These are phyloP conservation scores for Dictyophora rubrovolvata DNA, from an alignment of 768 basidiomycete genomes.

Conservation along the genomic window DNA sequence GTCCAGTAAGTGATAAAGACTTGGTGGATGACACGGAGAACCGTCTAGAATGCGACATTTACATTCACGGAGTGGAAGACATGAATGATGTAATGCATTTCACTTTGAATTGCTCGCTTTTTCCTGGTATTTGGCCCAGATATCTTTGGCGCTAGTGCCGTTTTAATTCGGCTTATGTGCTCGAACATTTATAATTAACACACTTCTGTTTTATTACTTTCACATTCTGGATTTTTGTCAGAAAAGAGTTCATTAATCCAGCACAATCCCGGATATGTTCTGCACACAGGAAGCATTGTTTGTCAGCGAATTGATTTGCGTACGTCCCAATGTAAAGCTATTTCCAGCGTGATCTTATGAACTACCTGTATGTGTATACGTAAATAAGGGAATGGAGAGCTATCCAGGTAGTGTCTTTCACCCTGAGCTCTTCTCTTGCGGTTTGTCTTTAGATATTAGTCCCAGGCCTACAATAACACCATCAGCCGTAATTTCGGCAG, in stretches of 20 bases:
- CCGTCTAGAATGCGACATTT: slow-evolving; percentile 6
- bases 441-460: slow-evolving; percentile 49
- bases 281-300: no score
- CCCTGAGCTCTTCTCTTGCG: slow-evolving; percentile 7
- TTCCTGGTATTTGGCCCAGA: background rate
- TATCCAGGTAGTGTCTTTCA: background rate
- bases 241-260: no score
- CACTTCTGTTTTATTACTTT: no score
- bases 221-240: no score
- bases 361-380: no score
- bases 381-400: background rate
- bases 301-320: no score
- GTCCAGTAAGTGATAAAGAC: background rate
- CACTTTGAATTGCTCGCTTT: background rate
- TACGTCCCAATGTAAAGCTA: no score
- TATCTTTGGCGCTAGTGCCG: no score
- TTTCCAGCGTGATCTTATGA: no score
- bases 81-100: background rate
- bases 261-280: no score
- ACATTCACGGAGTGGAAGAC: background rate
- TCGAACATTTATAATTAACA: no score
- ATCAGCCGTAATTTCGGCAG: slow-evolving; percentile 59
- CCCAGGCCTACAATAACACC: slow-evolving; percentile 70
- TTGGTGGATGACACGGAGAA: slow-evolving; percentile 5
- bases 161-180: no score